Evolutionary conservation across 176 grass and related monocot genomes (phyloP), one percentile per base, ranked within the genome.

Genomic region (Areca catechu): DNA sequence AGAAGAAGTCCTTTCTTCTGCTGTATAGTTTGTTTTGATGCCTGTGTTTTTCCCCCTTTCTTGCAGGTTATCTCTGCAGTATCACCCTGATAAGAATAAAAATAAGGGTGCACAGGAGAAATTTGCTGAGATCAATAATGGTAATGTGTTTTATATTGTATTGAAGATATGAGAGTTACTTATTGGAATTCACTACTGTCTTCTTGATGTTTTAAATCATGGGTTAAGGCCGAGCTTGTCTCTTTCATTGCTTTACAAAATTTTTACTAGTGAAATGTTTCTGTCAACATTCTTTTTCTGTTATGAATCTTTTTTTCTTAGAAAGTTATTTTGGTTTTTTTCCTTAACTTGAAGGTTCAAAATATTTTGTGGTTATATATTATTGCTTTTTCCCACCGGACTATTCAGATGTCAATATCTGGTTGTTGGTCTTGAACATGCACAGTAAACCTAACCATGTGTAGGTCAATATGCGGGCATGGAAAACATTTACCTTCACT

Each of bases 61-160:
- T 20, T 65, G 1, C 74, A 97, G 92, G 71, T 77, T 97, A 10
- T 97, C 92, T 54, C 76, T 97, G 49, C 70, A 97, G 57, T 91
- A 97, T 52, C 92, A 97, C 50, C 92, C 92, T 70, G 92, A 97
- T 72, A 97, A 97, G 81, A 97, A 97, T 64, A 97, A 91, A 85
- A 58, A 29, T 50, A 91, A 91, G 58, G 80, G 78, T 1, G 92
- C 86, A 29, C 86, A 91, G 61, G 80, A 91, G 67, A 91, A 85
- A 58, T 97, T 97, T 69, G 77, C 79, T 4, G 92, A 91, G 68
- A 88, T 97, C 88, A 97, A 91, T 60, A 97, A 97, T 66, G 83
- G 92, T 88, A 91, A 58, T 15, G 28, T 43, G 48, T 20, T 47
- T 16, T 10, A 12, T 29, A 37, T 43, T 3, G 34, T 12, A 12